Evolutionary conservation across 2,329 filamentous ascomycete species (phyloP).

Genomic region (Cladophialophora chaetospira): DNA sequence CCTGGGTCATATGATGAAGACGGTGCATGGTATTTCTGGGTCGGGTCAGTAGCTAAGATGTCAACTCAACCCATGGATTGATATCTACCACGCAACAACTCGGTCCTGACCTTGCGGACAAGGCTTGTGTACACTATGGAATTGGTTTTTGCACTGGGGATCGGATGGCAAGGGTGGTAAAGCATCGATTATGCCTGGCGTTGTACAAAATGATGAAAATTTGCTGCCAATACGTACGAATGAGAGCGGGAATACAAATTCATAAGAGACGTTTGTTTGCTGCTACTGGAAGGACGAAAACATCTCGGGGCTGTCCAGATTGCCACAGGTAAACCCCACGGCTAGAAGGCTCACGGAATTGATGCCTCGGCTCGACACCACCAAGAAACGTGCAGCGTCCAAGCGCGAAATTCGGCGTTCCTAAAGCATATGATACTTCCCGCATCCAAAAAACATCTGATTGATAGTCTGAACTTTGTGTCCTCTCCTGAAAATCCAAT

Average conservation of each 20-base stretch:
- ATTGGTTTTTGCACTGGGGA: neutral
- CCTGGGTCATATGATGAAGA: constrained; percentile 32
- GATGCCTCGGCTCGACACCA: constrained; percentile 6
- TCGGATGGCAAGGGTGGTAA: neutral
- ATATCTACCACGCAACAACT: neutral
- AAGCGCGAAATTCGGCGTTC: constrained; percentile 2
- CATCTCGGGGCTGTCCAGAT: constrained; percentile 4
- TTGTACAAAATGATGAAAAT: neutral
- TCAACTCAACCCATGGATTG: neutral
- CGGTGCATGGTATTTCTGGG: constrained; percentile 27
- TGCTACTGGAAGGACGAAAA: constrained; percentile 17
- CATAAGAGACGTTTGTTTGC: too few species aligned
- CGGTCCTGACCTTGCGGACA: neutral
- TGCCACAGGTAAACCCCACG: neutral
- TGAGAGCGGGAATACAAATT: too few species aligned
- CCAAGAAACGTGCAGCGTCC: neutral
- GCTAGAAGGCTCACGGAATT: neutral
- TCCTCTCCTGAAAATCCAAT: neutral
- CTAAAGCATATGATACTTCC: neutral
- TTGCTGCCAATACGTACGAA: neutral
- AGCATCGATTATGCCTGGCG: neutral
- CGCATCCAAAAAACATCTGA: neutral
- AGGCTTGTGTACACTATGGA: neutral
- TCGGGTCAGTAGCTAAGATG: constrained; percentile 1
- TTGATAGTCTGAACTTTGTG: neutral